Evolutionary conservation across 148 eudicot species (phyloP).

Genomic region (Camellia japonica): DNA sequence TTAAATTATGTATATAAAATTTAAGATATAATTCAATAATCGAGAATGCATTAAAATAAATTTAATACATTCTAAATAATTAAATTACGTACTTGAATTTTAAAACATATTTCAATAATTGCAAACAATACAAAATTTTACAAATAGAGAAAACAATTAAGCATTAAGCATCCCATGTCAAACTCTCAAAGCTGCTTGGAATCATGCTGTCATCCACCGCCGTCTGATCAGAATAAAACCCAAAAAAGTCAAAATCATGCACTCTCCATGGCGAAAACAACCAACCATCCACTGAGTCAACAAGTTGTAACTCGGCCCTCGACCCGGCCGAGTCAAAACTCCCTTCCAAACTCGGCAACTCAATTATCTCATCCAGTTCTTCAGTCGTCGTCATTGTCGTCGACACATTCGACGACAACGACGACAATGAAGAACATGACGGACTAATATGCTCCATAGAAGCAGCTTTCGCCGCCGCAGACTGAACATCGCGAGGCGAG

Average conservation of each 20-base stretch:
- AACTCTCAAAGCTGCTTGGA: slow-evolving; percentile 16
- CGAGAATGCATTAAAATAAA: no score
- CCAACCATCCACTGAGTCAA: slow-evolving; percentile 50
- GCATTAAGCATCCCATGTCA: slow-evolving; percentile 6
- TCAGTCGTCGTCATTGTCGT: slow-evolving; percentile 14
- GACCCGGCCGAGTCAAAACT: slow-evolving; percentile 36
- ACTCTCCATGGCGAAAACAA: slow-evolving; percentile 35
- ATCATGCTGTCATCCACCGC: slow-evolving; percentile 9
- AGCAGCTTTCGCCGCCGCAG: slow-evolving; percentile 49
- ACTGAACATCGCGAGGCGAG: slow-evolving; percentile 35
- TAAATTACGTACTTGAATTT: no score
- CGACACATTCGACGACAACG: background rate
- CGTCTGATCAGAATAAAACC: slow-evolving; percentile 19
- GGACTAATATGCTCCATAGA: slow-evolving; percentile 24
- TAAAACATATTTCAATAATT: no score
- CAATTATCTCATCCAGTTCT: slow-evolving; percentile 45
- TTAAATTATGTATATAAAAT: no score
- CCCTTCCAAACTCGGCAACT: slow-evolving; percentile 54
- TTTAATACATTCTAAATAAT: no score
- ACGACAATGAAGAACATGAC: background rate
- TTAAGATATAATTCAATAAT: no score
- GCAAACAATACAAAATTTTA: no score
- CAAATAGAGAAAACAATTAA: background rate
- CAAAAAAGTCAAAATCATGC: slow-evolving; percentile 33
- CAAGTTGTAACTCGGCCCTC: slow-evolving; percentile 27